Evolutionary conservation across 73 alveolate genomes (phyloP), one percentile per base, ranked within the genome.

Genomic region (Paramecium pentaurelia): DNA sequence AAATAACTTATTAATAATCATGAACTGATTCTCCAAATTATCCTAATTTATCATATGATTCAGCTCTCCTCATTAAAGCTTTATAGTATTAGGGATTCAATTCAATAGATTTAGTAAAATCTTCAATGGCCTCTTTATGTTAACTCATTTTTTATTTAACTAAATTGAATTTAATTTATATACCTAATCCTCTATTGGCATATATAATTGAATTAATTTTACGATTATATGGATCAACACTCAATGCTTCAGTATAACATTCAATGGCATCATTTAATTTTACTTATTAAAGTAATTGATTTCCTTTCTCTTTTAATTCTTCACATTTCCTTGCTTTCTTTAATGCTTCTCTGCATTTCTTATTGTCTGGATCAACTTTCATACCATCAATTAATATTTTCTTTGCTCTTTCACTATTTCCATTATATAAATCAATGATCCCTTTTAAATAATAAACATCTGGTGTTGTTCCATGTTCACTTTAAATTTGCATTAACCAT

Each of bases 41-140:
- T 71, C 96, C 97, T 51, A 96, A 95, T 92, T 93, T 96, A 83
- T 95, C 92, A 75, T 95, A 87, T 32, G 97, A 88, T 68, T 97
- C 97, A 1, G 98, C 99, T 89, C 99, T 92, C 88, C 98, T 97
- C 44, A 98, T 90, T 94, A 95, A 97, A 20, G 99, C 99, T 51
- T 97, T 97, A n/a, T 96, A 93, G 91, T 97, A 97, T 25, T 93
- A 93, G n/a, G 97, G 98, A 90, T 98, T 97, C 36, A 92, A 49
- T 40, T 94, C 96, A 59, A 98, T 95, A 22, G 99, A 97, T 71
- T 93, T 86, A 88, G 93, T 97, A n/a, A 93, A 93, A 93, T 98
- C 99, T 45, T 88, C 88, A 70, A 98, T 92, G 14, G 99, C 99
- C 16, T 95, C 95, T 73, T 87, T 92, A 49, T 95, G 93, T 80